Evolutionary conservation across 768 basidiomycete species (phyloP), one percentile per base, ranked within the genome.

Genomic region (Kwoniella sp.): DNA sequence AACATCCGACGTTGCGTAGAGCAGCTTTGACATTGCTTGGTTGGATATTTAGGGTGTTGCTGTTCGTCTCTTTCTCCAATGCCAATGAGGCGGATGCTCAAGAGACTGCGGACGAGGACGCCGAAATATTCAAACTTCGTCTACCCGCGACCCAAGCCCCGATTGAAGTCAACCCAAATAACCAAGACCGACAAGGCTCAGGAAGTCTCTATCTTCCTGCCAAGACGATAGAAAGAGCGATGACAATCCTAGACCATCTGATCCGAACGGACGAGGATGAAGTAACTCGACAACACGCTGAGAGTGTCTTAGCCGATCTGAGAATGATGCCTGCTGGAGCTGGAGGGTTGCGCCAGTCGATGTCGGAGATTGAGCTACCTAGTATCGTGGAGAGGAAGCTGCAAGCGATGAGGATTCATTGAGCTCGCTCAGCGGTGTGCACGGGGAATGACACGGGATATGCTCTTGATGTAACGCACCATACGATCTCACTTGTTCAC

Each of bases 1-100:
- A 87, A 74, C 83, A 90, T 52, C 90, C 94, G 0, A 84, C 90
- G 0, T 82, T 97, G 2, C 86, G 94, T 30, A 88, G 95, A 46
- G 88, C 91, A 0, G 92, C 90, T 0, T 74, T 96, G n/a, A 88
- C 93, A 69, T 88, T 96, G 76, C 82, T 95, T 47, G 83, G 86
- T 0, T 73, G 88, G 9, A 81, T 92, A 30, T 77, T 92, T n/a
- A 19, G 83, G 85, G n/a, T 84, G 87, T 46, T 82, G 83, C 25
- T 60, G 15, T 60, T 60, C 26, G 36, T 52, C 1, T 26, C 21
- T 26, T 51, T 52, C 19, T 86, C 83, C 0, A 80, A 79, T n/a
- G 36, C 52, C 12, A 13, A 49, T 22, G 15, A 60, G 3, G 44
- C 9, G 26, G 29, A 58, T 22, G 19, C 15, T 25, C 15, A 15